Conservation (phyloP, 139 green algal genomes). For the Picochlorum sp. region DNA sequence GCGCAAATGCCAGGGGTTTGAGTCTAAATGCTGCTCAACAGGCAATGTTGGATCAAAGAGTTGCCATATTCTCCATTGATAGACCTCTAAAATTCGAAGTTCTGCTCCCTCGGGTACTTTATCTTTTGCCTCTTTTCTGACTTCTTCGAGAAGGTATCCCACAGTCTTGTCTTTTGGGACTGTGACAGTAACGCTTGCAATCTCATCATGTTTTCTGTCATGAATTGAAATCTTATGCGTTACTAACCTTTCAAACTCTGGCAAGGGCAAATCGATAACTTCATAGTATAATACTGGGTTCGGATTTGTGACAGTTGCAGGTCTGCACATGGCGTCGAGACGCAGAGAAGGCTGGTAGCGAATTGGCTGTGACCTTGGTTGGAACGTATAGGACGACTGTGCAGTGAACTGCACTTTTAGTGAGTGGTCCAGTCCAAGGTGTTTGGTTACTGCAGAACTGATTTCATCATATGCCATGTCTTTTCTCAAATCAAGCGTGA, state of each 20-base stretch:
- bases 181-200: conserved; percentile 55
- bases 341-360: conserved; percentile 38
- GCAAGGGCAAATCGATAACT: conserved; percentile 86
- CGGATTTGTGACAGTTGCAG: not conserved
- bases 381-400: conserved; percentile 65
- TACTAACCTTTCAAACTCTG: conserved; percentile 64
- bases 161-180: conserved; percentile 57
- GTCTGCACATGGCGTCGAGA: conserved; percentile 55
- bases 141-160: conserved; percentile 51
- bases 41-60: conserved; percentile 33
- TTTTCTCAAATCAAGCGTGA: conserved; percentile 76
- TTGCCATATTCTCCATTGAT: conserved; percentile 11
- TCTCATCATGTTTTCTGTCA: conserved; percentile 61
- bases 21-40: conserved; percentile 41
- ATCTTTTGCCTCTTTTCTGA: conserved; percentile 34
- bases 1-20: conserved; percentile 47
- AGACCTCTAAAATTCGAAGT: conserved; percentile 81
- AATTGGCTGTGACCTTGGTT: conserved; percentile 32
- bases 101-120: not conserved
- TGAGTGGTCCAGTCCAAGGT: conserved; percentile 35
- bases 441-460: conserved; percentile 32
- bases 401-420: conserved; percentile 20
- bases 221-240: conserved; percentile 56
- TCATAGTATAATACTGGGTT: conserved; percentile 84
- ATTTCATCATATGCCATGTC: conserved; percentile 75